These are phyloP conservation scores for Pyrenochaeta sp. DNA, from an alignment of 2,329 filamentous ascomycete genomes.

Conservation along the genomic window DNA sequence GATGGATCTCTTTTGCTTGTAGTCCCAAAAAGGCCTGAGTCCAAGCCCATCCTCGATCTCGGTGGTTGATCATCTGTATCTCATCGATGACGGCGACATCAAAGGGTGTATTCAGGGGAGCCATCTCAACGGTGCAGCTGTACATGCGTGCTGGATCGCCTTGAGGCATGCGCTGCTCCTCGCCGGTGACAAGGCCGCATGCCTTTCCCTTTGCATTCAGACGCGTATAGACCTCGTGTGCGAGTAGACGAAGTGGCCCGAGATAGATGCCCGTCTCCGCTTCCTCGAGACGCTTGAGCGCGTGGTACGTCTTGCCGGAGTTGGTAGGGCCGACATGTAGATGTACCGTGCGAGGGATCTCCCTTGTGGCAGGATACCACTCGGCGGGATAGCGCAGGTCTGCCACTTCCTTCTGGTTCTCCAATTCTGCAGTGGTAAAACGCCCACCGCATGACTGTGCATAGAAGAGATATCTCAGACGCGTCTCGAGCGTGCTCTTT, in stretches of 20 bases:
- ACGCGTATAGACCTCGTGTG: constrained; percentile 93
- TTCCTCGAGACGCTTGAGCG: constrained; percentile 81
- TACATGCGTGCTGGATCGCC: constrained; percentile 63
- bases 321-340: constrained; percentile 97
- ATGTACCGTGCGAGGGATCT: constrained; percentile 82
- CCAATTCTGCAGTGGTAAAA: constrained; percentile 47
- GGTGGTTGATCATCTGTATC: constrained; percentile 93
- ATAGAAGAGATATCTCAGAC: constrained; percentile 74
- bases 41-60: constrained; percentile 90
- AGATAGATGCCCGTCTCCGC: constrained; percentile 84
- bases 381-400: constrained; percentile 89
- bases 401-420: constrained; percentile 62
- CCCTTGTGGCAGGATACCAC: constrained; percentile 87
- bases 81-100: constrained; percentile 98
- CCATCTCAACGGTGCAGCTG: constrained; percentile 96
- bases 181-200: constrained; percentile 87
- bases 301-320: constrained; percentile 97
- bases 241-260: constrained; percentile 85
- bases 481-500: constrained; percentile 52
- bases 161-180: constrained; percentile 78
- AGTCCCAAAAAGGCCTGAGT: constrained; percentile 88
- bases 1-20: constrained; percentile 85
- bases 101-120: constrained; percentile 65
- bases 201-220: constrained; percentile 78
- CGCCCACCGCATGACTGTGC: constrained; percentile 40